Conservation (phyloP, 1,284 basidiomycete species). For the Xanthoconium separans region DNA sequence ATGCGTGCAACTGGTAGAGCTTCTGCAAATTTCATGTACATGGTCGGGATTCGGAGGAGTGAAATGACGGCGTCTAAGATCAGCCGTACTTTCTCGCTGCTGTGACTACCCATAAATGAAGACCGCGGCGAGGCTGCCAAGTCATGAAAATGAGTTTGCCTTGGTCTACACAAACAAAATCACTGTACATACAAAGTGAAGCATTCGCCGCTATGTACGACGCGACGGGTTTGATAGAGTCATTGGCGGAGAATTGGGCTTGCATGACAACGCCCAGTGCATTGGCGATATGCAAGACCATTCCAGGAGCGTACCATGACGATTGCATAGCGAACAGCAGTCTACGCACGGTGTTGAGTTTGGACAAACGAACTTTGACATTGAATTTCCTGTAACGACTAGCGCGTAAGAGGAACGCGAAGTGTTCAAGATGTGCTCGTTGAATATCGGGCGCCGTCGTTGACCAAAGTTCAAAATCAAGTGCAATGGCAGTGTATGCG, state of each 20-base stretch:
- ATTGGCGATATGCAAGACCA: conserved; percentile 56
- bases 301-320: conserved; percentile 63
- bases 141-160: background rate
- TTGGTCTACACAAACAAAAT: background rate
- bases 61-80: conserved; percentile 60
- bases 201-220: conserved; percentile 84
- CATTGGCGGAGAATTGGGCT: conserved; percentile 65
- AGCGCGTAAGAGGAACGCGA: conserved; percentile 66
- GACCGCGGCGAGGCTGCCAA: conserved; percentile 51
- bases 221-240: conserved; percentile 80
- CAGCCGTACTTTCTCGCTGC: conserved; percentile 54
- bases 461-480: conserved; percentile 92
- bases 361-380: conserved; percentile 63
- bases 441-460: conserved; percentile 69
- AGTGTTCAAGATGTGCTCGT: conserved; percentile 77
- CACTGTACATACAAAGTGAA: conserved; percentile 56
- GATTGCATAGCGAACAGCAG: conserved; percentile 81
- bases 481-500: conserved; percentile 80
- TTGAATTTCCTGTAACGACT: conserved; percentile 80
- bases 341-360: conserved; percentile 72
- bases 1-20: conserved; percentile 74
- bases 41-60: conserved; percentile 50
- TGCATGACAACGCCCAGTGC: conserved; percentile 57
- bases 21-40: conserved; percentile 62
- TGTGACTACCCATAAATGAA: conserved; percentile 20